Evolutionary conservation across 768 basidiomycete species (phyloP), one percentile per base, ranked within the genome.

Genomic region (Suillus discolor): DNA sequence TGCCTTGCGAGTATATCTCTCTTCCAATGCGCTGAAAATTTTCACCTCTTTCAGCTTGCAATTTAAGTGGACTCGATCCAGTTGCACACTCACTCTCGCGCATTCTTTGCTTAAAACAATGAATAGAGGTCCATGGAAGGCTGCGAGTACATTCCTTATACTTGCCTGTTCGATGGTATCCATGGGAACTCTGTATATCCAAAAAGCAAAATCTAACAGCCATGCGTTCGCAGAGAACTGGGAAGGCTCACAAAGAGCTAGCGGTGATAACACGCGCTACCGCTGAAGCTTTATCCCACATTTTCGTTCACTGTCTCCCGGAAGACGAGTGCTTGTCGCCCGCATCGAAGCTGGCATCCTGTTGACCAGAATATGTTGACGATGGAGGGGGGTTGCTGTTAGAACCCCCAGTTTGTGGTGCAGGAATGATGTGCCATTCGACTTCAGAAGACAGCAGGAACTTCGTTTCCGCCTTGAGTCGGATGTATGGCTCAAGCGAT

Each of bases 371-470:
- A 38, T 38, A 16, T 83, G 81, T 66, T 71, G 72, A 2, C 65
- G 74, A 2, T 86, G 85, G 85, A 79, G 78, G 66, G 63, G 71
- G 11, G 64, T 85, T 16, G 79, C 74, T 23, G 57, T 75, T 15
- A 71, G 73, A 9, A 81, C 80, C 0, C 82, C 85, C 6, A 76
- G 74, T 61, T 71, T 87, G 36, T 87, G 85, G 85, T 79, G 81
- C 18, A 23, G 20, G 4, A 12, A 18, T 0, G 0, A 6, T 18
- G 42, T 8, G 18, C 7, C 42, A 42, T 18, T 11, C 36, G 36
- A 11, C 9, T 38, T 38, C 36, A 38, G 5, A 41, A 18, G 18
- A 7, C 42, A 18, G 42, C 15, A 4, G 20, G 6, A 11, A 45
- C 20, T 45, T 20, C 20, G 4, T 20, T 45, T 45, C 20, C 9